Evolutionary conservation across 2,329 filamentous ascomycete species (phyloP), one percentile per base, ranked within the genome.

Genomic region (Dactylellina leptospora): DNA sequence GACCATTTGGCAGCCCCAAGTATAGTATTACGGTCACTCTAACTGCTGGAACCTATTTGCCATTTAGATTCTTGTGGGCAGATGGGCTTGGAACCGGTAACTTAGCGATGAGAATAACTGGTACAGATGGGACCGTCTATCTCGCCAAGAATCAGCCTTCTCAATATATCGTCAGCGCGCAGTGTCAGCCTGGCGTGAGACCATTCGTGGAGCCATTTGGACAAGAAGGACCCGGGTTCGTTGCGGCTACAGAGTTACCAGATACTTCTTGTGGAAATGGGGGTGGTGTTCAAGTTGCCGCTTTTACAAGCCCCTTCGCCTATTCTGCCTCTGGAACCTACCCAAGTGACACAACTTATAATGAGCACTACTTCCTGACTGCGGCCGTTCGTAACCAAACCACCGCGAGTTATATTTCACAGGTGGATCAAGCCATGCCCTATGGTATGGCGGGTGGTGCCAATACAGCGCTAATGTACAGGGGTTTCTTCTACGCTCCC

Each of bases 31-130:
- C 54, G 40, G 3, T 45, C 27, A 16, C 44, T 16, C 28, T 59
- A 22, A 48, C 42, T 23, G 55, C 25, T 18, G 55, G 55, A 48
- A 59, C 55, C 4, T 59, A 59, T 33, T 33, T 59, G 30, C 55
- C 55, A 33, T 59, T 59, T 42, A 59, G 55, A 59, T 36, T 59
- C 27, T 27, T 48, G 42, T 23, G 44, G 30, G 55, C 55, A 10
- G 55, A 59, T 48, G 55, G 55, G n/a, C 40, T 28, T 16, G 55
- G 22, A 9, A 33, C 33, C 48, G 55, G 55, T 48, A 33, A 38
- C 27, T 48, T 59, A 10, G 33, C 28, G 25, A 9, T 59, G 6
- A 23, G 33, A 48, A 38, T 59, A 22, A 36, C 33, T 28, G 55
- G 45, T 22, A 38, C 44, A 25, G 44, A 25, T 27, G 20, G 20